A percentile compares a stretch with the other conserved stretches of the same genome.
Evolutionary conservation across 495 filamentous ascomycete species (phyloP).

Genomic region (Darksidea phi): DNA sequence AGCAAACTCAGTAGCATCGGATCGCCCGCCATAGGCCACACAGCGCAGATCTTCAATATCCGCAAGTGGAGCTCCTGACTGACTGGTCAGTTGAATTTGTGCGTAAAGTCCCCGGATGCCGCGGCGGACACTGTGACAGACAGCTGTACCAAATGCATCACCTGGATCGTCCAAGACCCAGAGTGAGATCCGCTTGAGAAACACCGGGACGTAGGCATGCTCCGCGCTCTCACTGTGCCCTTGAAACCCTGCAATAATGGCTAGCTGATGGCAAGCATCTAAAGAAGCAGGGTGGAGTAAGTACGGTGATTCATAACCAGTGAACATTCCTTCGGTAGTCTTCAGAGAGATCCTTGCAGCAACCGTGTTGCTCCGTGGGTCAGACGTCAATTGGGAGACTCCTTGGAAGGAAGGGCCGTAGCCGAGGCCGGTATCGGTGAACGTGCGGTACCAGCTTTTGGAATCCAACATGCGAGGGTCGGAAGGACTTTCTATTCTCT

Average conservation of each 20-base stretch:
- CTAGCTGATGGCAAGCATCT: slow-evolving; percentile 33
- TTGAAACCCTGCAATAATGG: slow-evolving; percentile 25
- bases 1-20: too few relatives aligned
- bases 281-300: slow-evolving; percentile 39
- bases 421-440: slow-evolving; percentile 31
- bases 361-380: slow-evolving; percentile 9
- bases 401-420: slow-evolving; percentile 37
- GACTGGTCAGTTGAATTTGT: slow-evolving; percentile 14
- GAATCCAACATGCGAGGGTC: too few relatives aligned
- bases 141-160: slow-evolving; percentile 9
- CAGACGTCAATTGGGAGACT: slow-evolving; percentile 27
- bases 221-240: slow-evolving; percentile 8
- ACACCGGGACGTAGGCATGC: slow-evolving; percentile 25
- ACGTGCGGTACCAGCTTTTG: slow-evolving; percentile 36
- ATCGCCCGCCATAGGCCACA: too few relatives aligned
- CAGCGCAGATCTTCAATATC: slow-evolving; percentile 27
- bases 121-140: slow-evolving; percentile 22
- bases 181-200: slow-evolving; percentile 8
- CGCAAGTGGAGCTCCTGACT: slow-evolving; percentile 19
- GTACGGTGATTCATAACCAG: slow-evolving; percentile 29
- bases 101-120: slow-evolving; percentile 28
- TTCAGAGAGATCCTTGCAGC: slow-evolving; percentile 15
- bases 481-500: too few relatives aligned
- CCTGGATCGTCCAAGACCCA: too few relatives aligned
- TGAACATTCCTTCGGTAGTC: slow-evolving; percentile 8